Conservation (phyloP, 768 basidiomycete genomes). For the Russula brevipes region DNA sequence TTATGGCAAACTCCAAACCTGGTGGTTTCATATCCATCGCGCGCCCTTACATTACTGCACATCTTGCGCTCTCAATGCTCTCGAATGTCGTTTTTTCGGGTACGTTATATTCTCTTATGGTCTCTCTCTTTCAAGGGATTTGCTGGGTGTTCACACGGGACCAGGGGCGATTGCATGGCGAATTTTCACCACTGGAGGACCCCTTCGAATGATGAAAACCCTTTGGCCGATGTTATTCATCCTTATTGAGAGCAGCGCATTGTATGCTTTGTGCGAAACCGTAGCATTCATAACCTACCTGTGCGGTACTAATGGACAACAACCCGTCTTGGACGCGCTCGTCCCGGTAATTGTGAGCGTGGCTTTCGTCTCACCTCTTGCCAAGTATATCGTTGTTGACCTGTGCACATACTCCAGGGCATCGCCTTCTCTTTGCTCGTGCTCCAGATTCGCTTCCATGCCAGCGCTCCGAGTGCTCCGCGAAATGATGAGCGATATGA, state of each 20-base stretch:
- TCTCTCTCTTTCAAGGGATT: not conserved
- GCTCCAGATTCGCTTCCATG: conserved; percentile 13
- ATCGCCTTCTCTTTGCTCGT: conserved; percentile 11
- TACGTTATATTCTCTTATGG: not conserved
- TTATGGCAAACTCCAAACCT: not conserved
- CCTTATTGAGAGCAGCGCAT: conserved; percentile 7
- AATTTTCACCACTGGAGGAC: not conserved
- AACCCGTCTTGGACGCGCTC: not conserved
- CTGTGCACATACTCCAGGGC: not conserved
- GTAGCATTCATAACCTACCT: conserved; percentile 1
- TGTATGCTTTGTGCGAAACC: conserved; percentile 1
- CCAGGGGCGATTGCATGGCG: conserved; percentile 9
- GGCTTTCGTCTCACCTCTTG: no score
- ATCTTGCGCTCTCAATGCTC: not conserved
- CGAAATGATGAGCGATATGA: not conserved
- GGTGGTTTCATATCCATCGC: not conserved
- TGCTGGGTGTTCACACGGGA: no score
- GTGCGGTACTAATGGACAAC: not conserved
- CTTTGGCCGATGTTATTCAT: not conserved
- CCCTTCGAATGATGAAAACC: not conserved
- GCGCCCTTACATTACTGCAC: conserved; percentile 1
- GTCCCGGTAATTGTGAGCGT: conserved; percentile 1
- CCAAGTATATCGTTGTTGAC: not conserved
- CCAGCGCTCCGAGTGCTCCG: not conserved
- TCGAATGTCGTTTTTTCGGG: conserved; percentile 5